phyloP scores from a whole-genome alignment of 2,329 filamentous ascomycete genomes.

The Trichophyton rubrum region DNA sequence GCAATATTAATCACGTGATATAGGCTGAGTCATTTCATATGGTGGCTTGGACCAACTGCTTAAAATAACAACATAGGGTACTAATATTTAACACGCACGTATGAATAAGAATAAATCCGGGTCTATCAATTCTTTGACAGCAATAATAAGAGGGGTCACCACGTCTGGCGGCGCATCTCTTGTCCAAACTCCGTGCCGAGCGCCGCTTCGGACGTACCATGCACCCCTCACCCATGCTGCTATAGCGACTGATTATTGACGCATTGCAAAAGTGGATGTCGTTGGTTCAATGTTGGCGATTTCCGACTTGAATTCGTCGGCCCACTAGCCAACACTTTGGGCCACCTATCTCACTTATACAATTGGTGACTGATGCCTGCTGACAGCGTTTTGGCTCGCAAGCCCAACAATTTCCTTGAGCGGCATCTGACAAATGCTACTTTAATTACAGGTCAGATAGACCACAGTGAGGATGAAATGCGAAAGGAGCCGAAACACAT shows the following conservation, averaged over 20 bases:
- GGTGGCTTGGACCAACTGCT: conserved; percentile 3
- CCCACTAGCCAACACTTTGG: neutral
- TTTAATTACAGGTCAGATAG: neutral
- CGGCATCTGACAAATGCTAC: neutral
- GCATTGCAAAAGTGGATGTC: neutral
- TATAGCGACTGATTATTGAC: neutral
- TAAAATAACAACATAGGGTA: neutral
- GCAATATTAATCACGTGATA: neutral
- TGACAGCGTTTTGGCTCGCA: neutral
- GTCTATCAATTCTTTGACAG: neutral
- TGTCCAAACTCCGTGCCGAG: neutral
- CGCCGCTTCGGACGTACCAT: neutral
- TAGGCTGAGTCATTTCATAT: neutral
- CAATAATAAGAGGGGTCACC: too few species aligned
- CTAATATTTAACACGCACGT: neutral
- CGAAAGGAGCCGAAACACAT: neutral
- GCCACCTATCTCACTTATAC: neutral
- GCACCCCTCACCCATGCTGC: neutral
- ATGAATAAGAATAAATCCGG: neutral
- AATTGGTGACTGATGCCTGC: neutral
- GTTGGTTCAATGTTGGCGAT: neutral
- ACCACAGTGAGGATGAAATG: neutral
- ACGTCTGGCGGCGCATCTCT: neutral
- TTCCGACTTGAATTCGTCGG: neutral
- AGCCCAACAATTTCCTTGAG: neutral